A percentile compares a stretch with the other conserved stretches of the same genome.
phyloP scores from a whole-genome alignment of 1,284 basidiomycete genomes.

The Heterobasidion irregulare region DNA sequence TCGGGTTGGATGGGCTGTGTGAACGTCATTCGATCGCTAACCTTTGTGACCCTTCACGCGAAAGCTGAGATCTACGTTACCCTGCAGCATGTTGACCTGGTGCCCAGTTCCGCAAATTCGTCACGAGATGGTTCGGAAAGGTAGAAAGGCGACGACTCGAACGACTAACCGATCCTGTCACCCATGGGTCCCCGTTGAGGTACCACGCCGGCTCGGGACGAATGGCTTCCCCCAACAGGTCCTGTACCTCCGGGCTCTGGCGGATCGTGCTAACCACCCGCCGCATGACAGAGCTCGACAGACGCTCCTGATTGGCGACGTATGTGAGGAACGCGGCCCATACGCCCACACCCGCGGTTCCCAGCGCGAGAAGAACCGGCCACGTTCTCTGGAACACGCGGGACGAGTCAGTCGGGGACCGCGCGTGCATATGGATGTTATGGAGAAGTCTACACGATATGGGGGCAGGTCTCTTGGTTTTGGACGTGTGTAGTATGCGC shows the following conservation, averaged over 20 bases:
- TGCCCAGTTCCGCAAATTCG: not conserved
- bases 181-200: constrained; percentile 68
- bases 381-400: constrained; percentile 36
- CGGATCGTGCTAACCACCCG: constrained; percentile 54
- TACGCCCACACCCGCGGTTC: constrained; percentile 43
- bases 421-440: not conserved
- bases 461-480: constrained; percentile 33
- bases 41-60: constrained; percentile 65
- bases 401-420: not conserved
- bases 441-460: constrained; percentile 24
- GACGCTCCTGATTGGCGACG: constrained; percentile 68
- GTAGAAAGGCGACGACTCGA: not conserved
- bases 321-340: constrained; percentile 65
- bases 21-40: constrained; percentile 14
- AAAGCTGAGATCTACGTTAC: constrained; percentile 71
- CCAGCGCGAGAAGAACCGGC: constrained; percentile 48
- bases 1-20: not conserved
- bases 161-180: constrained; percentile 53
- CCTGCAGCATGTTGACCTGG: constrained; percentile 66
- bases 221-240: constrained; percentile 58
- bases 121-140: not conserved
- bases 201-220: constrained; percentile 68
- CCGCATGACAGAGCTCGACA: constrained; percentile 67
- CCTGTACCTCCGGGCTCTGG: constrained; percentile 38
- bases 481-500: constrained; percentile 25